These are phyloP conservation scores for Salicornia ramosissima DNA, from an alignment of 148 eudicot species.

Conservation along the genomic window DNA sequence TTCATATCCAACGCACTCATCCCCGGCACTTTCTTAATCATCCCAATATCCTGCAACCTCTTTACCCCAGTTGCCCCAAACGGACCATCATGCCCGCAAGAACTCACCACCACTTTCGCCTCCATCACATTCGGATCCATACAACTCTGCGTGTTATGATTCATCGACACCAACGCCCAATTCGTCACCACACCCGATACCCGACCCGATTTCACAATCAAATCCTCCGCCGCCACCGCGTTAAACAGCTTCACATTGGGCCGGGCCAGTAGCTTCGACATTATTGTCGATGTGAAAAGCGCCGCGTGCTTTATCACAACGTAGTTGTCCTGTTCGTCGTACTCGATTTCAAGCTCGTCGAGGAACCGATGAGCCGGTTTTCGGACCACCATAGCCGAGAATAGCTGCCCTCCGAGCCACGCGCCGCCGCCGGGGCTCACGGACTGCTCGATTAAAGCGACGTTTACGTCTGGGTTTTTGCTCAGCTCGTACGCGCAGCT, in stretches of 20 bases:
- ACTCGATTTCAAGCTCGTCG: constrained; percentile 64
- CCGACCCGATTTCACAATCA: constrained; percentile 73
- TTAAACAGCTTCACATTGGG: constrained; percentile 94
- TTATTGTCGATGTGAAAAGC: constrained; percentile 84
- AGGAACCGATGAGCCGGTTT: constrained; percentile 88
- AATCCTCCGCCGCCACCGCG: constrained; percentile 86
- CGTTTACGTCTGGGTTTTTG: constrained; percentile 72
- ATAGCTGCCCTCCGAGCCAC: constrained; percentile 94
- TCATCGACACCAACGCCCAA: constrained; percentile 93
- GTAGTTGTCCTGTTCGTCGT: constrained; percentile 77
- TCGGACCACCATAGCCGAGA: constrained; percentile 93
- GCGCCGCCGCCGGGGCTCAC: constrained; percentile 98
- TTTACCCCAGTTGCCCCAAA: constrained; percentile 96
- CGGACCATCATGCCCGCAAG: constrained; percentile 95
- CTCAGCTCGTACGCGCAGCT: constrained; percentile 86
- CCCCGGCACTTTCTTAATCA: constrained; percentile 82
- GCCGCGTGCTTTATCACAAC: constrained; percentile 94
- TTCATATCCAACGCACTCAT: constrained; percentile 97
- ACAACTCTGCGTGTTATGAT: constrained; percentile 91
- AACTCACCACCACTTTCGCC: constrained; percentile 85
- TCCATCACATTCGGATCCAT: constrained; percentile 99
- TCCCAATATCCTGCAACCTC: constrained; percentile 74
- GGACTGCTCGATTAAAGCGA: constrained; percentile 88
- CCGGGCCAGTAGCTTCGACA: constrained; percentile 68
- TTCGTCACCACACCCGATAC: constrained; percentile 87